Conservation (phyloP, 331 rosid genomes). For the Acacia pycnantha region DNA sequence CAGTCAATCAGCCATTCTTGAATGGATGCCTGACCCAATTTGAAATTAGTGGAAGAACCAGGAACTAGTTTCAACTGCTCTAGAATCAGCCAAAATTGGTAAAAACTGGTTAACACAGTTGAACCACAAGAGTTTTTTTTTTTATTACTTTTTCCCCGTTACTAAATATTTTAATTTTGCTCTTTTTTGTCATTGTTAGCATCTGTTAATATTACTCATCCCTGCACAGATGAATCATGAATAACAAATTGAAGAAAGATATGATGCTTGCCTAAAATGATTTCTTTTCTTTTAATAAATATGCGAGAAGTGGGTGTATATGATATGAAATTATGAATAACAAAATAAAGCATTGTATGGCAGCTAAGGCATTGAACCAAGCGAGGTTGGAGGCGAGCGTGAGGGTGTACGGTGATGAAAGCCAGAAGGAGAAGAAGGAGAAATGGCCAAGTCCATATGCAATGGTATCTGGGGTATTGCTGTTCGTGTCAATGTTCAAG, state of each 20-base stretch:
- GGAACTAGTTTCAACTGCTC: background rate
- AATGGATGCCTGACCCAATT: background rate
- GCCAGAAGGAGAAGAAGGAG: slow-evolving; percentile 26
- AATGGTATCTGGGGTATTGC: slow-evolving; percentile 54
- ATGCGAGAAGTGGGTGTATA: no score
- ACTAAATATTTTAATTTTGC: no score
- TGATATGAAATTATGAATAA: no score
- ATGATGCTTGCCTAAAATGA: no score
- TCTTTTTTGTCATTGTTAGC: no score
- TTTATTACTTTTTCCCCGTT: no score
- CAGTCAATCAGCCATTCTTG: background rate
- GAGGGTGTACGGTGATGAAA: slow-evolving; percentile 50
- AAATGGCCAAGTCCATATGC: slow-evolving; percentile 87
- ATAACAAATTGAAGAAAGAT: no score
- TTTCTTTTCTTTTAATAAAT: no score
- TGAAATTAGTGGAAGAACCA: background rate
- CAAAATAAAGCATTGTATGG: background rate
- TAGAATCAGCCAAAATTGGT: background rate
- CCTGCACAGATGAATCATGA: no score
- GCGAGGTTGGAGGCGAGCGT: slow-evolving; percentile 78
- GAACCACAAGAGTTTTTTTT: background rate
- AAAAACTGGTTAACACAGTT: background rate
- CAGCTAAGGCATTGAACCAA: slow-evolving; percentile 81
- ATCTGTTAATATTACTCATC: no score
- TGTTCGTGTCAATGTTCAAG: slow-evolving; percentile 55